Evolutionary conservation across 345 rosid genomes (phyloP).

Genomic region (Citrus cavaleriei): DNA sequence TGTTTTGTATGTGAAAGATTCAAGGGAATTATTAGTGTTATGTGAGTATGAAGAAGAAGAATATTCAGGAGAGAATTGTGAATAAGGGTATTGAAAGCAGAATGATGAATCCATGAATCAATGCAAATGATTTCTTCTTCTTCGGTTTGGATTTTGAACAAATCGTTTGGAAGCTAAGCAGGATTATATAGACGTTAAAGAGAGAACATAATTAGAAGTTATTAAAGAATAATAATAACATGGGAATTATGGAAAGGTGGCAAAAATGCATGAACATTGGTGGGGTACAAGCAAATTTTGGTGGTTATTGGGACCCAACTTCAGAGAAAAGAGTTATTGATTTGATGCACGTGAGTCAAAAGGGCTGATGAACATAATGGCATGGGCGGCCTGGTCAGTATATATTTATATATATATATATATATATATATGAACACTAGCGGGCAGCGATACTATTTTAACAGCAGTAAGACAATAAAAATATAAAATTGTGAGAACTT

Average conservation of each 20-base stretch:
- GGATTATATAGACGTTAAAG: constrained; percentile 20
- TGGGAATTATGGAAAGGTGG: constrained; percentile 12
- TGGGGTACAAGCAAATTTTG: constrained; percentile 11
- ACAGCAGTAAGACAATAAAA: too few relatives aligned
- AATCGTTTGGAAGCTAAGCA: background rate
- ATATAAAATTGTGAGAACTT: too few relatives aligned
- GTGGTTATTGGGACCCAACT: constrained; percentile 28
- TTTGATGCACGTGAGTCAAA: constrained; percentile 61
- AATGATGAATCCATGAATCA: constrained; percentile 34
- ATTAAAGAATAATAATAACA: background rate
- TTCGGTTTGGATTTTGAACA: background rate
- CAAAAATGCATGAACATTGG: constrained; percentile 24
- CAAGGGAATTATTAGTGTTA: constrained; percentile 7
- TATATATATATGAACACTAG: too few relatives aligned
- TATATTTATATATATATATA: background rate
- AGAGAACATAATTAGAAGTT: background rate
- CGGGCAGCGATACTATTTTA: too few relatives aligned
- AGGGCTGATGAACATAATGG: background rate
- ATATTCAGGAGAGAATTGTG: constrained; percentile 24
- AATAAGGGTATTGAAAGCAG: constrained; percentile 24
- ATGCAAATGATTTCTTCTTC: background rate
- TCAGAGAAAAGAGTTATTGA: background rate
- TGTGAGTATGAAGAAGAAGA: constrained; percentile 17
- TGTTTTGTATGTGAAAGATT: constrained; percentile 13
- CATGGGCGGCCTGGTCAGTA: constrained; percentile 39